These are phyloP conservation scores for Trametes pubescens DNA, from an alignment of 1,284 basidiomycete genomes.

Conservation along the genomic window DNA sequence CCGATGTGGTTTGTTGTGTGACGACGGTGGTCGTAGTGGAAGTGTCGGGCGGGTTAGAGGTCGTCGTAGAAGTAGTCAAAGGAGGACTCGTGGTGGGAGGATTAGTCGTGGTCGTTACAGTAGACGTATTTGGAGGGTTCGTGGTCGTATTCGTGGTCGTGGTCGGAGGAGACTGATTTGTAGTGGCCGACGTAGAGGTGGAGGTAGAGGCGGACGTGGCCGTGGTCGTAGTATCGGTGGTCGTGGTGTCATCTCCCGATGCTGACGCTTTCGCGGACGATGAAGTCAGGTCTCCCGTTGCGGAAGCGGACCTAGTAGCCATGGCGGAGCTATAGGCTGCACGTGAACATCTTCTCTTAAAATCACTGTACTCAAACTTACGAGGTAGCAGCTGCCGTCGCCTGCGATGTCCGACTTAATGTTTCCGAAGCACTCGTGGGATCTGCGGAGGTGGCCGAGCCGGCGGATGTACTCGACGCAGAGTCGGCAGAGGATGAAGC, in stretches of 20 bases:
- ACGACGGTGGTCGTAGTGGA: slow-evolving; percentile 7
- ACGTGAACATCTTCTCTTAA: not conserved
- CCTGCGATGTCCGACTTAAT: not conserved
- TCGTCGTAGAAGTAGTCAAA: slow-evolving; percentile 16
- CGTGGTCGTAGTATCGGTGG: slow-evolving; percentile 24
- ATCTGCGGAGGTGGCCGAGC: not conserved
- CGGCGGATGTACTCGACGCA: slow-evolving; percentile 6
- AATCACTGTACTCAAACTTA: not conserved
- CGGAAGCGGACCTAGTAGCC: slow-evolving; percentile 1
- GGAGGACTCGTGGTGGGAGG: slow-evolving; percentile 14
- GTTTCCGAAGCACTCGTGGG: not conserved
- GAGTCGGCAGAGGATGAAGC: slow-evolving; percentile 1
- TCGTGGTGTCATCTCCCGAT: not conserved
- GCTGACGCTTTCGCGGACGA: not conserved
- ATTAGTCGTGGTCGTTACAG: slow-evolving; percentile 28
- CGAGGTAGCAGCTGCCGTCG: not conserved
- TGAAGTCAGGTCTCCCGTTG: not conserved
- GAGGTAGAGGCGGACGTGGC: slow-evolving; percentile 11
- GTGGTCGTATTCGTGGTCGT: slow-evolving; percentile 25
- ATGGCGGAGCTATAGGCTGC: slow-evolving; percentile 1
- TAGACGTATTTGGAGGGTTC: slow-evolving; percentile 1
- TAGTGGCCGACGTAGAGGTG: slow-evolving; percentile 21
- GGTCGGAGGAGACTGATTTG: slow-evolving; percentile 28
- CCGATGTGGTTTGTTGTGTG: not conserved
- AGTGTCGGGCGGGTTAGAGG: slow-evolving; percentile 20